Conservation (phyloP, 352 stramenopile species). For the Pythium aquatile region DNA sequence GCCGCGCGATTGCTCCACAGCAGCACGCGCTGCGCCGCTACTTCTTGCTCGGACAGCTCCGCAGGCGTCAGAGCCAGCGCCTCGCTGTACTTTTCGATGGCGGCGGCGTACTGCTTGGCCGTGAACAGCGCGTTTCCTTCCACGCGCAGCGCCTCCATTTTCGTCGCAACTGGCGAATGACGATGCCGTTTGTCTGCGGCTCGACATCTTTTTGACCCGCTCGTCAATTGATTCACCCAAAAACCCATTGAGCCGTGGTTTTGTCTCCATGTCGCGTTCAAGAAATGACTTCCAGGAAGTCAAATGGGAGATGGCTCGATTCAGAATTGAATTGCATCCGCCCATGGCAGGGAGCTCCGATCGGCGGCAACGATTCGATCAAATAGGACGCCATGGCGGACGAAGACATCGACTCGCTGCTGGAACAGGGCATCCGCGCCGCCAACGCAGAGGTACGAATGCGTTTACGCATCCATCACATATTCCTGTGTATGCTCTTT, state of each 20-base stretch:
- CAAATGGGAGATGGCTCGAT: slow-evolving; percentile 3
- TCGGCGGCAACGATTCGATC: slow-evolving; percentile 6
- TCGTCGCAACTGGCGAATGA: not conserved
- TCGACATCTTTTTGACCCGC: slow-evolving; percentile 4
- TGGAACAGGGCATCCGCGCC: slow-evolving; percentile 71
- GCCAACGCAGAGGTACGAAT: slow-evolving; percentile 39
- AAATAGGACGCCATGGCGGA: slow-evolving; percentile 38
- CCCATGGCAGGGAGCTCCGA: not conserved
- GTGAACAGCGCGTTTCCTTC: slow-evolving; percentile 78
- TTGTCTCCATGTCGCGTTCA: not conserved
- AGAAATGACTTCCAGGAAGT: slow-evolving; percentile 14
- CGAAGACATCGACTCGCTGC: slow-evolving; percentile 79
- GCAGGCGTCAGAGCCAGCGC: slow-evolving; percentile 31
- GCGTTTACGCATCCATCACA: not conserved
- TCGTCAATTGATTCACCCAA: slow-evolving; percentile 3
- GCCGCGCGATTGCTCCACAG: slow-evolving; percentile 80
- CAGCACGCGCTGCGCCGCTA: slow-evolving; percentile 50
- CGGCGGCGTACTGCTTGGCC: slow-evolving; percentile 59
- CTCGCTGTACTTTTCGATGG: slow-evolving; percentile 67
- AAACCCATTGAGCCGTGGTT: not conserved
- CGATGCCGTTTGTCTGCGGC: not conserved
- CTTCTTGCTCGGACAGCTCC: slow-evolving; percentile 19
- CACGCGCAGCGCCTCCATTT: slow-evolving; percentile 61
- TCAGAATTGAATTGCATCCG: slow-evolving; percentile 12
- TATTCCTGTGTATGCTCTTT: not conserved